Conservation (phyloP, 1,139 yeast species). For the Arxiozyma telluris region DNA sequence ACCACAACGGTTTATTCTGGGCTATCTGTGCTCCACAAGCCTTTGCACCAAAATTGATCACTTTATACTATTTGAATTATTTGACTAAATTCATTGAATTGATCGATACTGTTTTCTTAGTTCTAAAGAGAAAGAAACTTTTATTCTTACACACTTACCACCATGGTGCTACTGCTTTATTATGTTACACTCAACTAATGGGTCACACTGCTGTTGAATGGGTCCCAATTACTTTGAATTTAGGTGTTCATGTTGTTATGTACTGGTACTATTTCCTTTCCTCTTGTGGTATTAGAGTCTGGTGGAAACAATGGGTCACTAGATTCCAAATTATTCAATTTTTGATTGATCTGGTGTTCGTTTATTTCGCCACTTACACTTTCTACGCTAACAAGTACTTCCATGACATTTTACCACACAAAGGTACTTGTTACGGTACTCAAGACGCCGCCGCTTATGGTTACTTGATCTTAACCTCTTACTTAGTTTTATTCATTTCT, state of each 20-base stretch:
- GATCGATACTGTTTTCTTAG: conserved; percentile 85
- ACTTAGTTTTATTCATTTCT: conserved; percentile 82
- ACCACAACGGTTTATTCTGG: conserved; percentile 68
- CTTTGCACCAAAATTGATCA: conserved; percentile 79
- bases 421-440: conserved; percentile 86
- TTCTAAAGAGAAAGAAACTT: conserved; percentile 82
- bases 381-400: conserved; percentile 57
- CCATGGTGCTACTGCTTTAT: conserved; percentile 95
- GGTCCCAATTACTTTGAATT: conserved; percentile 86
- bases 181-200: conserved; percentile 88
- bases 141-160: conserved; percentile 92
- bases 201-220: conserved; percentile 90
- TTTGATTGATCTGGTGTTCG: conserved; percentile 78
- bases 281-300: conserved; percentile 88
- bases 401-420: conserved; percentile 55
- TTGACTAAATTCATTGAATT: conserved; percentile 75
- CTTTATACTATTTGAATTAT: conserved; percentile 73
- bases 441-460: conserved; percentile 91
- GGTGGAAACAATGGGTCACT: conserved; percentile 99
- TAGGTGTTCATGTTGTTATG: conserved; percentile 94
- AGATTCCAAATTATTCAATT: conserved; percentile 93
- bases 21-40: conserved; percentile 76
- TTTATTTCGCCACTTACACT: conserved; percentile 86
- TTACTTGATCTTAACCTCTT: conserved; percentile 78
- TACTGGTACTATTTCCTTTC: conserved; percentile 95